phyloP scores from a whole-genome alignment of 1,139 yeast species.

The Eremothecium cymbalariae region DNA sequence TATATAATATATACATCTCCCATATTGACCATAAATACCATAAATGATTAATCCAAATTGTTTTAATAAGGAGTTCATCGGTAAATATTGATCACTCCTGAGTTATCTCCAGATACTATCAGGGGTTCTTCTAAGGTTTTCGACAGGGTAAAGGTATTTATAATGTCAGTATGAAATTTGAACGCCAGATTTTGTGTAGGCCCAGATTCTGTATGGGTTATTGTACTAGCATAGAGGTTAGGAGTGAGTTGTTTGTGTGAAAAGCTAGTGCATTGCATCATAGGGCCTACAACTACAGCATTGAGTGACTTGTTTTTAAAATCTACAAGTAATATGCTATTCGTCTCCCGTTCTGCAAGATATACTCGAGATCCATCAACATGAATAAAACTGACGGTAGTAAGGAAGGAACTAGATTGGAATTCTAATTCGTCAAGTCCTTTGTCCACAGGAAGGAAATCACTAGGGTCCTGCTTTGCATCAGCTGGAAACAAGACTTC shows the following conservation, averaged over 20 bases:
- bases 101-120: slow-evolving; percentile 20
- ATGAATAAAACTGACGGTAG: slow-evolving; percentile 10
- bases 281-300: slow-evolving; percentile 11
- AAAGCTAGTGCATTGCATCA: slow-evolving; percentile 8
- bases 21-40: too few species aligned
- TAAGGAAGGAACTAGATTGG: slow-evolving; percentile 3
- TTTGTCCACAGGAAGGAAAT: slow-evolving; percentile 16
- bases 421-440: slow-evolving; percentile 9
- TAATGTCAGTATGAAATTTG: slow-evolving; percentile 15
- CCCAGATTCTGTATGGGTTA: slow-evolving; percentile 1
- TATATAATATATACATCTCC: too few species aligned
- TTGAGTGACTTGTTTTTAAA: slow-evolving; percentile 12
- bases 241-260: slow-evolving; percentile 16
- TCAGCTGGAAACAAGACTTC: slow-evolving; percentile 41
- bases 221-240: slow-evolving; percentile 12
- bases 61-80: too few species aligned
- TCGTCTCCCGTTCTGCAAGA: slow-evolving; percentile 12
- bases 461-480: slow-evolving; percentile 12
- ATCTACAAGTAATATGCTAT: slow-evolving; percentile 15
- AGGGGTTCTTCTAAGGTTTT: slow-evolving; percentile 9
- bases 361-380: slow-evolving; percentile 14
- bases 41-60: too few species aligned
- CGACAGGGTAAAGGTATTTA: slow-evolving; percentile 14
- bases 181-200: slow-evolving; percentile 1
- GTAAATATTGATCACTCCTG: slow-evolving; percentile 18